A percentile compares a stretch with the other conserved stretches of the same genome.
phyloP scores from a whole-genome alignment of 108 stramenopile species.

The Cyclostephanos tholiformis region DNA sequence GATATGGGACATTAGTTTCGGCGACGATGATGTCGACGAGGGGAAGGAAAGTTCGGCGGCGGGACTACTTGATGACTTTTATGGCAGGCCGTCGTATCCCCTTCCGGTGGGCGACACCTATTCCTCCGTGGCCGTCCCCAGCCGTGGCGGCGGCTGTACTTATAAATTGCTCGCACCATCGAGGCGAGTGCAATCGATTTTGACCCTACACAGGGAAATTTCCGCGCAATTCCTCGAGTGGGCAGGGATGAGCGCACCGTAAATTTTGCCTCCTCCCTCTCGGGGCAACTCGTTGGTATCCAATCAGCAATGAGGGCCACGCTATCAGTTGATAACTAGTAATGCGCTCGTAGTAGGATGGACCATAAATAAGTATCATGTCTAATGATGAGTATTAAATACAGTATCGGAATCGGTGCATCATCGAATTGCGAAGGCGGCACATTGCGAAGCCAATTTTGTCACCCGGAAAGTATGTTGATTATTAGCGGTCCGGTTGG shows the following conservation, averaged over 20 bases:
- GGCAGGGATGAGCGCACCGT: not conserved
- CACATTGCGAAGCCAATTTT: too few species aligned
- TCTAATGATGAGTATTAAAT: too few species aligned
- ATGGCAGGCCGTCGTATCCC: constrained; percentile 36
- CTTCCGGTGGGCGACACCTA: constrained; percentile 38
- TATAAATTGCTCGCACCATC: constrained; percentile 34
- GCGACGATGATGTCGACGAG: not conserved
- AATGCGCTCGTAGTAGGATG: too few species aligned
- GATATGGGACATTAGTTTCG: constrained; percentile 37
- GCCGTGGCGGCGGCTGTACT: constrained; percentile 23
- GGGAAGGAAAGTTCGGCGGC: not conserved
- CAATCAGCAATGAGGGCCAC: not conserved
- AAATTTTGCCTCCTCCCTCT: too few species aligned
- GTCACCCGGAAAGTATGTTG: too few species aligned
- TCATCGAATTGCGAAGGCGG: too few species aligned
- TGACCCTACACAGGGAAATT: constrained; percentile 13
- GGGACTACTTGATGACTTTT: constrained; percentile 19
- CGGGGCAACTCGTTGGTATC: not conserved
- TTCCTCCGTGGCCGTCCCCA: constrained; percentile 35
- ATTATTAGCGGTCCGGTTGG: too few species aligned
- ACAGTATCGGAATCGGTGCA: too few species aligned
- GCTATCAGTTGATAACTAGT: too few species aligned
- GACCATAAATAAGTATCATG: not conserved
- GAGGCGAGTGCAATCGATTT: constrained; percentile 25
- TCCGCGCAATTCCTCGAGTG: constrained; percentile 20